Evolutionary conservation across 225 moss, liverwort and hornwort species (phyloP), one percentile per base, ranked within the genome.

Genomic region (Pseudoscleropodium purum): DNA sequence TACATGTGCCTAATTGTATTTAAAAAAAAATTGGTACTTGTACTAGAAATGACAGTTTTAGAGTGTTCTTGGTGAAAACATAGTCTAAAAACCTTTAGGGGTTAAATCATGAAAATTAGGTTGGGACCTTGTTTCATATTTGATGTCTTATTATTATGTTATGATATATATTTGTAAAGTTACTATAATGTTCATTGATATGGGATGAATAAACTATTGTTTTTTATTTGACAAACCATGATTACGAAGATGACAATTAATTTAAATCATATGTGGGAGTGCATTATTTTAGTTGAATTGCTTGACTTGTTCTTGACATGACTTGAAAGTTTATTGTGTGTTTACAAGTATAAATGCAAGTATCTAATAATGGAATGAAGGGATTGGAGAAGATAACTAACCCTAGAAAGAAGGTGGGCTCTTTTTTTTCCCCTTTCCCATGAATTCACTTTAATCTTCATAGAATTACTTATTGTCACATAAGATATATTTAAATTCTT

Each of bases 391-490:
- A 1, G n/a, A n/a, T 57, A 6, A 15, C 16, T 1, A 54, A 36
- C 2, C 23, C 3, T 0, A 8, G 1, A 6, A 2, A 6, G 3
- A 10, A 1, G 2, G 20, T 11, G 7, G 4, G 2, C 0, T 0
- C 4, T 3, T 51, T 75, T 31, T 75, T 20, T 51, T 33, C 12
- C 12, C 25, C 14, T 49, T 4, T 2, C 29, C 0, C 4, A 5
- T 33, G 6, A 75, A 75, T 49, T 49, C 20, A 20, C 13, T 49
- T 33, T 33, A 75, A 75, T 47, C 49, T 75, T 75, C 1, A 4
- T 4, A 47, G 17, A 11, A 75, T 19, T 31, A 18, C 2, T 30
- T 31, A 47, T 49, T 7, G 4, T 49, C 31, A 31, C 4, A 7
- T 11, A 19, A 75, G 19, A 75, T 7, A 18, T 31, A 47, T 75